phyloP scores from a whole-genome alignment of 202 grass and related monocot species.

The Hordeum pubiflorum region DNA sequence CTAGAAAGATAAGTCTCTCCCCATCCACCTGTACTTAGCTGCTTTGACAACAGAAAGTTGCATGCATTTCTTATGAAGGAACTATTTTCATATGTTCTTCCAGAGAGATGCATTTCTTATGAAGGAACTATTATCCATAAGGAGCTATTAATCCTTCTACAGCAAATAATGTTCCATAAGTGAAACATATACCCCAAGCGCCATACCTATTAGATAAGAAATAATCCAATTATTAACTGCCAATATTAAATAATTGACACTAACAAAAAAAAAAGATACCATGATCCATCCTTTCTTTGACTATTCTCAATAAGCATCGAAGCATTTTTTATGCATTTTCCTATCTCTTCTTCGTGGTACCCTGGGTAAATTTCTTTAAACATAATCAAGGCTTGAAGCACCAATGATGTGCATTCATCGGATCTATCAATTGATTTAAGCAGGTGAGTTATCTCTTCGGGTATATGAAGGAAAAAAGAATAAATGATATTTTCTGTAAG shows the following conservation, averaged over 20 bases:
- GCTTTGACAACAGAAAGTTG: conserved; percentile 30
- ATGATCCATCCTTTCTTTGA: conserved; percentile 24
- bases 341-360: conserved; percentile 18
- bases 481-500: neutral
- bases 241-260: neutral
- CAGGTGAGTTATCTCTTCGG: neutral
- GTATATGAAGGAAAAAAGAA: neutral
- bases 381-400: conserved; percentile 6
- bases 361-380: conserved; percentile 5
- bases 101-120: no score
- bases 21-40: conserved; percentile 30
- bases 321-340: neutral
- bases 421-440: conserved; percentile 4
- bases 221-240: neutral
- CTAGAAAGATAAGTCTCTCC: conserved; percentile 33
- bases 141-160: conserved; percentile 19
- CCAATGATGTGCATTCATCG: conserved; percentile 22
- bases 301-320: conserved; percentile 15
- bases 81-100: no score
- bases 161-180: conserved; percentile 32
- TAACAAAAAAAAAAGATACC: neutral
- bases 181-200: conserved; percentile 33
- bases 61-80: conserved; percentile 33
- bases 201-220: conserved; percentile 12
- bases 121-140: conserved; percentile 23